phyloP scores from a whole-genome alignment of 139 green algal genomes.

The Picochlorum sp. region DNA sequence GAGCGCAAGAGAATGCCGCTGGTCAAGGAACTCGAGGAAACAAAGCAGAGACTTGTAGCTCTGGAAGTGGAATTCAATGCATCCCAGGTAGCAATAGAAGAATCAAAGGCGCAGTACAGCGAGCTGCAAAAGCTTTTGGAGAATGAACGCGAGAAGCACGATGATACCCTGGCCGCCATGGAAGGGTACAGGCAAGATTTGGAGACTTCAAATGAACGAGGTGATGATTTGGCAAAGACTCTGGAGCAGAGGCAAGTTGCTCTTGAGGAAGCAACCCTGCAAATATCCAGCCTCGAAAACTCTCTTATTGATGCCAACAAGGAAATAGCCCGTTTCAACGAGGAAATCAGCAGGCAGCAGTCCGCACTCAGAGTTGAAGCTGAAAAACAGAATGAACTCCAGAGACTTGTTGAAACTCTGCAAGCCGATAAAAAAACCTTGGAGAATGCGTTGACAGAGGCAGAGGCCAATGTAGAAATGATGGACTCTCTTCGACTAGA shows the following conservation, averaged over 20 bases:
- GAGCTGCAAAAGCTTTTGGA: conserved; percentile 10
- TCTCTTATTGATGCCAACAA: no score
- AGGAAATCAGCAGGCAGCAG: no score
- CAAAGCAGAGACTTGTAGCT: conserved; percentile 35
- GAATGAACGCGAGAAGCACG: conserved; percentile 26
- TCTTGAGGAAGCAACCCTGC: neutral
- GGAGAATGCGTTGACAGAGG: neutral
- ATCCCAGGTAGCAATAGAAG: conserved; percentile 32
- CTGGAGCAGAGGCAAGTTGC: conserved; percentile 17
- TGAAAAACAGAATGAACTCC: no score
- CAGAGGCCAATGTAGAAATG: neutral
- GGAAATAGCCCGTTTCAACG: no score
- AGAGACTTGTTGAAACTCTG: no score
- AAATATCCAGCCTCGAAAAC: no score
- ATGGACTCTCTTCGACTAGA: neutral
- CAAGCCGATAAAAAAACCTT: no score
- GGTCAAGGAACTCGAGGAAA: conserved; percentile 64
- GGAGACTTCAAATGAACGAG: conserved; percentile 5
- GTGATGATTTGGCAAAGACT: conserved; percentile 13
- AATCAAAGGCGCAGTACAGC: conserved; percentile 25
- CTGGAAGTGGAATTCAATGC: conserved; percentile 44
- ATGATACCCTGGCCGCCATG: neutral
- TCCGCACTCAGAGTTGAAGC: no score
- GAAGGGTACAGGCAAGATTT: conserved; percentile 15
- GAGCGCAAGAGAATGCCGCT: conserved; percentile 72